Evolutionary conservation across 352 stramenopile genomes (phyloP).

Genomic region (Globisporangium yorkense): DNA sequence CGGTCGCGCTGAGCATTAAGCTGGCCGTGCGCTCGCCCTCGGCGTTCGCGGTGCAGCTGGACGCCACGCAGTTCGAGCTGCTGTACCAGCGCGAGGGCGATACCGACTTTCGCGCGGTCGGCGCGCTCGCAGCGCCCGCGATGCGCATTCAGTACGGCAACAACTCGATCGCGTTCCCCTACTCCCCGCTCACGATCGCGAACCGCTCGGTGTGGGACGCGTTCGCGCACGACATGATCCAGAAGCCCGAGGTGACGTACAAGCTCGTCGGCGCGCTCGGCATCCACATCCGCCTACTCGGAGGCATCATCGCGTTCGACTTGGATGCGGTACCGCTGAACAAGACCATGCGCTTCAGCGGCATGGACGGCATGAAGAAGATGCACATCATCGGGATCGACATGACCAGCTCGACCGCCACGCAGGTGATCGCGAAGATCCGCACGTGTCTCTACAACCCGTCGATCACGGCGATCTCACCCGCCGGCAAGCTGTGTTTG

Average conservation of each 20-base stretch:
- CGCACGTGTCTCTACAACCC: slow-evolving; percentile 80
- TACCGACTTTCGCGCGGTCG: slow-evolving; percentile 19
- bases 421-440: slow-evolving; percentile 56
- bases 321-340: slow-evolving; percentile 35
- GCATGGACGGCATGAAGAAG: slow-evolving; percentile 54
- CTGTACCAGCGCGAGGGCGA: slow-evolving; percentile 19
- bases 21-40: slow-evolving; percentile 45
- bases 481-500: slow-evolving; percentile 62
- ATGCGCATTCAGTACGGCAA: slow-evolving; percentile 50
- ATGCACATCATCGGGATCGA: slow-evolving; percentile 60
- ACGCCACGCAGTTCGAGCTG: slow-evolving; percentile 44
- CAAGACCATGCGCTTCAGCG: slow-evolving; percentile 52
- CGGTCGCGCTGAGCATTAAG: slow-evolving; percentile 42
- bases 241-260: slow-evolving; percentile 31
- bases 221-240: slow-evolving; percentile 70
- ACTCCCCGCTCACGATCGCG: slow-evolving; percentile 45
- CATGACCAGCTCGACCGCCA: slow-evolving; percentile 56
- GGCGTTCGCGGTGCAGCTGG: slow-evolving; percentile 41
- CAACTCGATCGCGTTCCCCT: slow-evolving; percentile 39
- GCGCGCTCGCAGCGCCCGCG: slow-evolving; percentile 33
- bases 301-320: slow-evolving; percentile 42
- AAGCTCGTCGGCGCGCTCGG: slow-evolving; percentile 39
- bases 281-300: slow-evolving; percentile 48
- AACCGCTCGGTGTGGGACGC: slow-evolving; percentile 53
- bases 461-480: slow-evolving; percentile 61